Percentiles rank a stretch among this genome's conserved stretches.
Conservation (phyloP, 345 rosid genomes). For the Citrus hindsii region DNA sequence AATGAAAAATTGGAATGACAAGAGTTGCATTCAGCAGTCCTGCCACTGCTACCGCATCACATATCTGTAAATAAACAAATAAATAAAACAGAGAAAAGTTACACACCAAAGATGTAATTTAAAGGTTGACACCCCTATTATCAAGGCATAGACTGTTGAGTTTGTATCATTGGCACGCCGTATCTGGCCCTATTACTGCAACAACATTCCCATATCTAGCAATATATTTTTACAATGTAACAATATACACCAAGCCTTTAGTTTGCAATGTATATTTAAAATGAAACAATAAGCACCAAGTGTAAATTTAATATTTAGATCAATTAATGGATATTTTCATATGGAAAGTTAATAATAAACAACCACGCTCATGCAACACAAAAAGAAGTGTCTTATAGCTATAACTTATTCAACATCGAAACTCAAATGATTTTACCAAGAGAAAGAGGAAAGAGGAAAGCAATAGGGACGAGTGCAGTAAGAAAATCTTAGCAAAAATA, state of each 20-base stretch:
- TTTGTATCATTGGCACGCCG: background rate
- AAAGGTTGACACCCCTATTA: background rate
- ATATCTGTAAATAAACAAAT: conserved; percentile 47
- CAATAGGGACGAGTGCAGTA: background rate
- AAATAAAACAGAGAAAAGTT: conserved; percentile 7
- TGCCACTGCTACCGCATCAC: conserved; percentile 99
- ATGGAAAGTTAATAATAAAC: background rate
- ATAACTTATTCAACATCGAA: background rate
- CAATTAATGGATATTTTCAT: background rate
- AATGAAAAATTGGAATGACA: conserved; percentile 88
- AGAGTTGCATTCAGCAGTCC: conserved; percentile 95
- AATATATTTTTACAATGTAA: background rate
- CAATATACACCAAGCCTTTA: background rate
- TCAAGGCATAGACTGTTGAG: background rate
- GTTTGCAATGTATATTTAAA: background rate
- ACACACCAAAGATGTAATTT: background rate
- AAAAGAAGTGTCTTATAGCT: background rate
- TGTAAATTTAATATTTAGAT: background rate
- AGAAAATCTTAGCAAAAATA: background rate
- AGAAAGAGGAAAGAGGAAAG: background rate
- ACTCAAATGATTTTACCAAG: background rate
- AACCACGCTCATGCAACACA: background rate
- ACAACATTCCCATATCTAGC: background rate
- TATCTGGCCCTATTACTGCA: background rate
- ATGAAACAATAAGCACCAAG: background rate